These are phyloP conservation scores for Lipomyces mesembrius DNA, from an alignment of 805 yeast genomes.

Conservation along the genomic window DNA sequence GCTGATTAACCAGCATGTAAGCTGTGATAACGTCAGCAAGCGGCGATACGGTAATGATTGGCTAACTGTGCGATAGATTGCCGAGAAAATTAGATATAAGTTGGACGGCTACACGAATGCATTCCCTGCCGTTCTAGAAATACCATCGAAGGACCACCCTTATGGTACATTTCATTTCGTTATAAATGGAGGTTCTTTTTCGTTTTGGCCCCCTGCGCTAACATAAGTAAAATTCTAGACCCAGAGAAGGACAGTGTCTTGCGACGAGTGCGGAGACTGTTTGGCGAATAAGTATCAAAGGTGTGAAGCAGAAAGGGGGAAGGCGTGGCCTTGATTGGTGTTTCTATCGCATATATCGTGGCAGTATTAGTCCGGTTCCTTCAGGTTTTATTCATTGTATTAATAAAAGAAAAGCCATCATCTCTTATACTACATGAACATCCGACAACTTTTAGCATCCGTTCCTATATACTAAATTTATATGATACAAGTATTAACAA, in stretches of 20 bases:
- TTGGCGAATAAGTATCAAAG: constrained; percentile 68
- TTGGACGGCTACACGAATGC: constrained; percentile 87
- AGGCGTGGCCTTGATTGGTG: neutral
- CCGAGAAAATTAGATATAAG: constrained; percentile 81
- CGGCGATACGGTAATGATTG: neutral
- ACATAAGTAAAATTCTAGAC: constrained; percentile 50
- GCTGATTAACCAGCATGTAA: constrained; percentile 82
- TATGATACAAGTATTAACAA: constrained; percentile 45
- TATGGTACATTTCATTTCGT: constrained; percentile 51
- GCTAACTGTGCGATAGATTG: constrained; percentile 50
- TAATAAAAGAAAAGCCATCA: neutral
- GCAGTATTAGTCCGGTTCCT: neutral
- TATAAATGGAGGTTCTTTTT: neutral
- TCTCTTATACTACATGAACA: neutral
- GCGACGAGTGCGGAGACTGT: constrained; percentile 90
- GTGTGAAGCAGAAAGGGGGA: neutral
- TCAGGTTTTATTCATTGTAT: neutral
- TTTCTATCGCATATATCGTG: neutral
- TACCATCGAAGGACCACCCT: constrained; percentile 98
- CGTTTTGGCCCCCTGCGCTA: neutral
- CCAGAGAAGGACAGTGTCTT: constrained; percentile 97
- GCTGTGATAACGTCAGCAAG: neutral
- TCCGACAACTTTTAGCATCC: neutral
- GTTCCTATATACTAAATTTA: neutral
- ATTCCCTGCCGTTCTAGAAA: constrained; percentile 94